Percentiles rank a stretch among this genome's conserved stretches.
These are phyloP conservation scores for Karstenula rhodostoma DNA, from an alignment of 2,329 filamentous ascomycete species.

Conservation along the genomic window DNA sequence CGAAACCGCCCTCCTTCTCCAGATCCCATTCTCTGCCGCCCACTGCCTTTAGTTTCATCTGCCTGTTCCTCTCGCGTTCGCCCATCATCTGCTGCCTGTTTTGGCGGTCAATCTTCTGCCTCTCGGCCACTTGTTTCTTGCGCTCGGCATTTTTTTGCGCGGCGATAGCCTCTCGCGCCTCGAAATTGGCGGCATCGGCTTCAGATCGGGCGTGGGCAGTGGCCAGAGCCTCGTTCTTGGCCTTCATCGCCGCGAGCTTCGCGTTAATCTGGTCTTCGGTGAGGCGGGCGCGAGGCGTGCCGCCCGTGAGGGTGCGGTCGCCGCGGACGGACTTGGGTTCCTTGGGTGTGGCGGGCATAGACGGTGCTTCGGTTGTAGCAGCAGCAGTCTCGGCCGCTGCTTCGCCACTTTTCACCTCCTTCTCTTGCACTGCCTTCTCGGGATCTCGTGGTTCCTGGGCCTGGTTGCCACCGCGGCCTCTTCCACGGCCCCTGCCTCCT, in stretches of 20 bases:
- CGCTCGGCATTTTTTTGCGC: conserved; percentile 57
- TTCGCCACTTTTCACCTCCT: conserved; percentile 21
- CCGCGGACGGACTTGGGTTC: conserved; percentile 42
- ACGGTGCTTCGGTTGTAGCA: conserved; percentile 21
- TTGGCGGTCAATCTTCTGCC: conserved; percentile 56
- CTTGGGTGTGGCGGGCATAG: conserved; percentile 29
- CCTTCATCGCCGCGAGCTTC: conserved; percentile 67
- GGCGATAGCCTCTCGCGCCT: conserved; percentile 68
- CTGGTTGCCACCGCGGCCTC: conserved; percentile 24
- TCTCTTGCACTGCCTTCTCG: conserved; percentile 24
- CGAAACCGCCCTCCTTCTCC: conserved; percentile 66
- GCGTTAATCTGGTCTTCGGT: conserved; percentile 70
- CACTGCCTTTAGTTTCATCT: conserved; percentile 66
- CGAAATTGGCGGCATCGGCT: conserved; percentile 71
- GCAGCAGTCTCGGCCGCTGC: conserved; percentile 19
- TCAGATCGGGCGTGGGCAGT: conserved; percentile 71
- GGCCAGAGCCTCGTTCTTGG: conserved; percentile 67
- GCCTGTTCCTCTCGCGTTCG: conserved; percentile 68
- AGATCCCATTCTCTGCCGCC: conserved; percentile 69
- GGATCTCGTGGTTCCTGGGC: conserved; percentile 21
- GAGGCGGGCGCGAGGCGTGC: conserved; percentile 51
- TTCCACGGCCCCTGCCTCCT: conserved; percentile 30
- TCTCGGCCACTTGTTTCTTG: conserved; percentile 46
- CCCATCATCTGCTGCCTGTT: conserved; percentile 68
- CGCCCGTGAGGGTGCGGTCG: conserved; percentile 44